These are phyloP conservation scores for Rhodotorula paludigena DNA, from an alignment of 768 basidiomycete species.

Conservation along the genomic window DNA sequence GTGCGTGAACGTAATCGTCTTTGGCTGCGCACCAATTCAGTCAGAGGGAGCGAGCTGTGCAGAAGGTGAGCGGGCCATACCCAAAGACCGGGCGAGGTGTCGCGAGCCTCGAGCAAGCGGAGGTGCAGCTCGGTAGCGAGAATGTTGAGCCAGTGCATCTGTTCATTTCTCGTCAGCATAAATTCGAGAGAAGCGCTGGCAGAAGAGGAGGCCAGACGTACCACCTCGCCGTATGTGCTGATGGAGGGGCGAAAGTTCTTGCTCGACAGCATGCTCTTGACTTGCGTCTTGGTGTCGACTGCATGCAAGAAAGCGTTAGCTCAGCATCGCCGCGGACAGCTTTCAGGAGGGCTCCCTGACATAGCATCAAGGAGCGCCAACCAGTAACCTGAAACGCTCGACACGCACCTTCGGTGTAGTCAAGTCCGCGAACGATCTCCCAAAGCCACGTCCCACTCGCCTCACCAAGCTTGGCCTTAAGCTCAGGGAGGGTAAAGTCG, in stretches of 20 bases:
- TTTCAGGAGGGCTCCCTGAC: conserved; percentile 3
- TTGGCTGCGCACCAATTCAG: conserved; percentile 65
- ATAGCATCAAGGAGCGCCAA: too few species aligned
- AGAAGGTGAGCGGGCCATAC: conserved; percentile 11
- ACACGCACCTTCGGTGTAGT: conserved; percentile 75
- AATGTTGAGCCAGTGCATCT: conserved; percentile 78
- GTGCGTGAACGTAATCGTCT: conserved; percentile 73
- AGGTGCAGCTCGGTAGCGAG: conserved; percentile 84
- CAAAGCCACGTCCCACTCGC: conserved; percentile 72
- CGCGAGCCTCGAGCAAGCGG: conserved; percentile 74
- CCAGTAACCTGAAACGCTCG: too few species aligned
- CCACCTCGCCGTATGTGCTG: conserved; percentile 65
- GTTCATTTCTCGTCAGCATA: neutral
- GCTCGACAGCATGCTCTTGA: conserved; percentile 93
- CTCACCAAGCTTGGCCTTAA: conserved; percentile 51
- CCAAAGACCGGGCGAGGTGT: conserved; percentile 56
- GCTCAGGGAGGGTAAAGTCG: conserved; percentile 47
- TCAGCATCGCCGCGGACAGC: neutral
- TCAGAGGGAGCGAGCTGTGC: neutral
- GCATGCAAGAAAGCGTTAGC: neutral
- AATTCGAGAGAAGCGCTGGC: neutral
- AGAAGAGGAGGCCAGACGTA: conserved; percentile 3
- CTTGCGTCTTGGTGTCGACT: conserved; percentile 78
- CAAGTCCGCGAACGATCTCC: conserved; percentile 79
- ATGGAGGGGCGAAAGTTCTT: conserved; percentile 84